phyloP scores from a whole-genome alignment of 2,329 filamentous ascomycete species.

The Penicillium sp. region DNA sequence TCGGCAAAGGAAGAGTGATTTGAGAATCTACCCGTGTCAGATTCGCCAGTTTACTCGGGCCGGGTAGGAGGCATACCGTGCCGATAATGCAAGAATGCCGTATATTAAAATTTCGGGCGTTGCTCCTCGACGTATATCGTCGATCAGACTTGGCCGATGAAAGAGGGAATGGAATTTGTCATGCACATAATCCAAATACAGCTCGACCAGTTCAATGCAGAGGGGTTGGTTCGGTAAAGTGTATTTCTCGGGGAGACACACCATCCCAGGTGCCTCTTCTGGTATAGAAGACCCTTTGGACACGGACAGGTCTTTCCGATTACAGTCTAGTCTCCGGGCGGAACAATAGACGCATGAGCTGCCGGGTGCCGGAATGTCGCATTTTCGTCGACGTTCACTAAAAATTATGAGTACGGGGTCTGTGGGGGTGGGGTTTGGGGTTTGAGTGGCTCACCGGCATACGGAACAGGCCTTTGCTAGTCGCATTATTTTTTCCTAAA shows the following conservation, averaged over 20 bases:
- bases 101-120: conserved; percentile 10
- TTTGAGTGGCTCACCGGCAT: neutral
- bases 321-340: conserved; percentile 3
- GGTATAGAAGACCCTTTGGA: neutral
- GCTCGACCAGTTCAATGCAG: conserved; percentile 11
- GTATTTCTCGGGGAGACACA: neutral
- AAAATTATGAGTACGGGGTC: neutral
- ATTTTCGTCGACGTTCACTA: conserved; percentile 13
- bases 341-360: conserved; percentile 10
- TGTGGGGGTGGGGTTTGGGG: neutral
- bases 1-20: conserved; percentile 3
- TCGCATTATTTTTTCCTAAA: neutral
- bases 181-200: conserved; percentile 19
- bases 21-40: conserved; percentile 8
- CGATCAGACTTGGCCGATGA: conserved; percentile 14
- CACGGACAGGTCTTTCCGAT: neutral
- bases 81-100: conserved; percentile 19
- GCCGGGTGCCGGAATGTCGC: conserved; percentile 9
- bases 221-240: conserved; percentile 3
- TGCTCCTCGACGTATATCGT: conserved; percentile 5
- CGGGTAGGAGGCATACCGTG: conserved; percentile 7
- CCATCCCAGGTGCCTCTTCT: neutral
- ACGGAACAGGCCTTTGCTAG: conserved; percentile 2
- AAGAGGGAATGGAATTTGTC: conserved; percentile 19
- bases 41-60: conserved; percentile 1